Evolutionary conservation across 148 eudicot species (phyloP).

Genomic region (Spergularia bocconei): DNA sequence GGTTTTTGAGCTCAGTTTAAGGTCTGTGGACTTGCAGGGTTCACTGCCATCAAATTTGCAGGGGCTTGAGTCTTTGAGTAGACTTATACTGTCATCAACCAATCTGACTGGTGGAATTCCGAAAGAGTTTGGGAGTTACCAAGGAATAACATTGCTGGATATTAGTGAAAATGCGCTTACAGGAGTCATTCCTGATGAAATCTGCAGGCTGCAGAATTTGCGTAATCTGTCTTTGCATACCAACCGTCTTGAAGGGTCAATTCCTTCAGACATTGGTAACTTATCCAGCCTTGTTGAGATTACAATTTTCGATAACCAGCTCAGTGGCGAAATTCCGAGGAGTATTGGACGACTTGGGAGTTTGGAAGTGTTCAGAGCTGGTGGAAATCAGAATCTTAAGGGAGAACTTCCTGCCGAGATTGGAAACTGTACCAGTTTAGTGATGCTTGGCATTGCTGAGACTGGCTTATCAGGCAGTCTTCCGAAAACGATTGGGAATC

Average conservation of each 20-base stretch:
- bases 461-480: conserved; percentile 77
- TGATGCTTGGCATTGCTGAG: conserved; percentile 74
- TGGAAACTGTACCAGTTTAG: conserved; percentile 69
- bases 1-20: conserved; percentile 47
- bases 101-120: conserved; percentile 84
- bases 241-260: conserved; percentile 56
- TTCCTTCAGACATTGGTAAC: conserved; percentile 73
- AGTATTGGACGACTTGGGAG: conserved; percentile 58
- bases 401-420: conserved; percentile 81
- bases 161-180: conserved; percentile 65
- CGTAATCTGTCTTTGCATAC: conserved; percentile 50
- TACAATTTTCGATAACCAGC: conserved; percentile 66
- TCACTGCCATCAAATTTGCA: conserved; percentile 65
- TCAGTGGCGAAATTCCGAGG: conserved; percentile 67
- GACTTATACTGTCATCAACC: conserved; percentile 54
- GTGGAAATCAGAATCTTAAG: conserved; percentile 84
- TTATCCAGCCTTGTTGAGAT: conserved; percentile 46
- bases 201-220: conserved; percentile 55
- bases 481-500: conserved; percentile 65
- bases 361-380: conserved; percentile 66
- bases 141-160: conserved; percentile 45
- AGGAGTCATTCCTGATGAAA: conserved; percentile 69
- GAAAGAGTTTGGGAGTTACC: conserved; percentile 62
- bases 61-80: conserved; percentile 39
- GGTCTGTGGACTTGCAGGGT: conserved; percentile 58